Base-by-base conservation (phyloP, 805 yeast genomes). In the Limtongia smithiae region DNA sequence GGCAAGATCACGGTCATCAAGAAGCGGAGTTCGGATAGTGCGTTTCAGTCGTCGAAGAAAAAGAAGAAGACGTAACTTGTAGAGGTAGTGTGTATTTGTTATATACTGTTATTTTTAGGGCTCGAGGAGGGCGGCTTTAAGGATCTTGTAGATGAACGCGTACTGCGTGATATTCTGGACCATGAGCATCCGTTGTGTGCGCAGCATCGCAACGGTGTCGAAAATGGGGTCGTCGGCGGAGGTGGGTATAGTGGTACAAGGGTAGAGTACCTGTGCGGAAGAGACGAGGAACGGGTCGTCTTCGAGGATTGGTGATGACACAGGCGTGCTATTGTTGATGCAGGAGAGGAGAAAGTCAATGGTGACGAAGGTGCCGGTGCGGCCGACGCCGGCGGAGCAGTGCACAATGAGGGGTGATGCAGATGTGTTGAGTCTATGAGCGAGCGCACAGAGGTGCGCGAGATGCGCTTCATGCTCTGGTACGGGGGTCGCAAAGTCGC, bases 321-420 rank as follows among this genome's bases (percentile, higher is more conserved):
- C 15, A 5, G 37, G 20, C 15, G 41, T 18, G 2, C 41, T 11
- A n/a, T 6, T 15, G 7, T 37, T 20, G n/a, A 61, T 40, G 41
- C 52, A 44, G 17, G 50, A 55, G 24, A 68, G 55, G 44, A 72
- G 51, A 41, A 82, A 73, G 61, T 86, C 94, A 20, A 84, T 68
- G 1, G 88, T 79, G 54, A 89, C 80, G 62, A 82, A 83, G 1
- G 96, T 85, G 1, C 98, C 98, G 0, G 97, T 88, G 50, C 98
- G 73, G 17, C 98, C 98, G 63, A 95, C 89, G 0, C 98, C 98
- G 1, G 97, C 97, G 5, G 96, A 87, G 63, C 98, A 91, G 67
- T 91, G 97, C 22, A 85, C 85, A 39, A 88, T 64, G 4, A 81
- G 74, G 18, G 93, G 91, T 0, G 75, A 64, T n/a, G 63, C 58